Evolutionary conservation across 225 moss, liverwort and hornwort species (phyloP).

Genomic region (Takakia lepidozioides): DNA sequence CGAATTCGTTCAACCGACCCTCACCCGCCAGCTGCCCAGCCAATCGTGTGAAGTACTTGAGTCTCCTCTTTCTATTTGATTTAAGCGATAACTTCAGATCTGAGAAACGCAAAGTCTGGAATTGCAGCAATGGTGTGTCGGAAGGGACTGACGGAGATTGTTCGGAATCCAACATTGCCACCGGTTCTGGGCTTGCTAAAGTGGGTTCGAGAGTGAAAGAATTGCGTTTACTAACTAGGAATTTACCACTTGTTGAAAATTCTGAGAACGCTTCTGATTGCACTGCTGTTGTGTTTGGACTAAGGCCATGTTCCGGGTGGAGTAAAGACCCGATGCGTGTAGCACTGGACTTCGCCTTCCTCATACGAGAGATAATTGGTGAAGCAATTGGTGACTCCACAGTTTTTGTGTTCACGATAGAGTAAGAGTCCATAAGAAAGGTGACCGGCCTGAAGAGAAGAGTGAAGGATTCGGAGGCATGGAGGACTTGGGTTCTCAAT

Average conservation of each 20-base stretch:
- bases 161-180: slow-evolving; percentile 9
- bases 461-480: neutral
- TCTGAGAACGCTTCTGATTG: slow-evolving; percentile 16
- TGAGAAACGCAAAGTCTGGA: slow-evolving; percentile 16
- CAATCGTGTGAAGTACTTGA: slow-evolving; percentile 40
- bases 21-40: slow-evolving; percentile 66
- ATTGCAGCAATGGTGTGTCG: slow-evolving; percentile 24
- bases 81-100: slow-evolving; percentile 31
- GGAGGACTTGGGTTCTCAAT: neutral
- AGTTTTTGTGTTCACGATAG: no score
- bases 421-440: no score
- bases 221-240: slow-evolving; percentile 13
- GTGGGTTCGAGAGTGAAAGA: slow-evolving; percentile 23
- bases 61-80: slow-evolving; percentile 36
- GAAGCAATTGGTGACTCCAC: no score
- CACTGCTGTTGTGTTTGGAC: no score
- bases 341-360: no score
- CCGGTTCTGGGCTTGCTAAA: slow-evolving; percentile 20
- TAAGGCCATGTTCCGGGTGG: no score
- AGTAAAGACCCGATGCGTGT: no score
- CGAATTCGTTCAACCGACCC: slow-evolving; percentile 54
- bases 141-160: slow-evolving; percentile 7
- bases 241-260: slow-evolving; percentile 20
- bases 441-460: no score
- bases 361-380: no score